phyloP scores from a whole-genome alignment of 1,284 basidiomycete genomes.

The Trichosporon inkin region DNA sequence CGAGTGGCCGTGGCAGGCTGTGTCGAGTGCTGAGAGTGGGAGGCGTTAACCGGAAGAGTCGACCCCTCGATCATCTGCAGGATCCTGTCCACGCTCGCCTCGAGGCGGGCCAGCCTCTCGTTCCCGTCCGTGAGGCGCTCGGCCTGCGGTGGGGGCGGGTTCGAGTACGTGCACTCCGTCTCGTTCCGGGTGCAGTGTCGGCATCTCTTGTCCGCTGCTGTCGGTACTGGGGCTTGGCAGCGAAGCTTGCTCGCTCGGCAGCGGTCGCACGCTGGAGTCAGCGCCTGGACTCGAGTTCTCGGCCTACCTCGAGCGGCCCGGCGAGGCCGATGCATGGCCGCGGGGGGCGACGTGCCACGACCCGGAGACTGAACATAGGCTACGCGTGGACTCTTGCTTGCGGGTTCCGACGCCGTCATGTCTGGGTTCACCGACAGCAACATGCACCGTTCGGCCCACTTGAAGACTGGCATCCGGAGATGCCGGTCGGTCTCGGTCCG shows the following conservation, averaged over 20 bases:
- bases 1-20: neutral
- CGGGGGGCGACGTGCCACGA: neutral
- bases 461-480: too few relatives aligned
- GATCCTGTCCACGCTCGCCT: slow-evolving; percentile 20
- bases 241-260: slow-evolving; percentile 26
- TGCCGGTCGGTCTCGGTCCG: too few relatives aligned
- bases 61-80: slow-evolving; percentile 25
- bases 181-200: slow-evolving; percentile 21
- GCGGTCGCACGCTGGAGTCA: slow-evolving; percentile 23
- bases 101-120: slow-evolving; percentile 15
- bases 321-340: neutral
- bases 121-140: neutral
- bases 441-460: too few relatives aligned
- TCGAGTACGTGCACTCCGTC: slow-evolving; percentile 17
- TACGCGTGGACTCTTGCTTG: neutral
- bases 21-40: neutral
- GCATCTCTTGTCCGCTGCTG: slow-evolving; percentile 12
- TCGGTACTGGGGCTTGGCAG: slow-evolving; percentile 14
- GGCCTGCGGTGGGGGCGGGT: slow-evolving; percentile 14
- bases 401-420: neutral
- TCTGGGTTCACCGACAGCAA: neutral
- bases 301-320: slow-evolving; percentile 23
- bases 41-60: neutral
- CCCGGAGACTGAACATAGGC: neutral
- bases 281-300: neutral